These are phyloP conservation scores for Arabidopsis suecica DNA, from an alignment of 345 rosid genomes.

Conservation along the genomic window DNA sequence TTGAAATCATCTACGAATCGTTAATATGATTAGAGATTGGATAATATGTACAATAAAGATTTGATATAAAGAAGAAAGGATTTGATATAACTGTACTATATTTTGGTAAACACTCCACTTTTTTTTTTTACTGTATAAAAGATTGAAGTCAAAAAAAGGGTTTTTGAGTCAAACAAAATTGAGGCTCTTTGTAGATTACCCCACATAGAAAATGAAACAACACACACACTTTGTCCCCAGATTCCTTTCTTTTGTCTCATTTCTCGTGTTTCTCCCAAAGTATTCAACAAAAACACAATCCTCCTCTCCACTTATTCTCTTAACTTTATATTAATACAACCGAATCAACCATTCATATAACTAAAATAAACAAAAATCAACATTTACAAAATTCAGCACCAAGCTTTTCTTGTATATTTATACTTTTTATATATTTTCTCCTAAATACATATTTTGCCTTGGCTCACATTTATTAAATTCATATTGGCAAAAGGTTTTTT, in stretches of 20 bases:
- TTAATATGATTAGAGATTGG: conserved; percentile 12
- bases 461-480: neutral
- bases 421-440: neutral
- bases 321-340: neutral
- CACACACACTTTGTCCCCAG: conserved; percentile 64
- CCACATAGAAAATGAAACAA: conserved; percentile 80
- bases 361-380: neutral
- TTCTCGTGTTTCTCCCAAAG: conserved; percentile 47
- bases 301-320: neutral
- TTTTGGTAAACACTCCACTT: conserved; percentile 10
- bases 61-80: conserved; percentile 24
- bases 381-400: neutral
- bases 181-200: conserved; percentile 47
- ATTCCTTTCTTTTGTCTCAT: conserved; percentile 58
- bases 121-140: conserved; percentile 41
- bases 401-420: neutral
- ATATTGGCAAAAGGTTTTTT: neutral
- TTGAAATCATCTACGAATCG: conserved; percentile 5
- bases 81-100: conserved; percentile 16
- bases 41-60: neutral
- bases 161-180: conserved; percentile 54
- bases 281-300: conserved; percentile 43
- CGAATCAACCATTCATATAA: neutral
- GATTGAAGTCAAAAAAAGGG: conserved; percentile 61
- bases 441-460: neutral